Base-by-base conservation (phyloP, 495 filamentous ascomycete genomes). In the Penicillium robsamsonii region DNA sequence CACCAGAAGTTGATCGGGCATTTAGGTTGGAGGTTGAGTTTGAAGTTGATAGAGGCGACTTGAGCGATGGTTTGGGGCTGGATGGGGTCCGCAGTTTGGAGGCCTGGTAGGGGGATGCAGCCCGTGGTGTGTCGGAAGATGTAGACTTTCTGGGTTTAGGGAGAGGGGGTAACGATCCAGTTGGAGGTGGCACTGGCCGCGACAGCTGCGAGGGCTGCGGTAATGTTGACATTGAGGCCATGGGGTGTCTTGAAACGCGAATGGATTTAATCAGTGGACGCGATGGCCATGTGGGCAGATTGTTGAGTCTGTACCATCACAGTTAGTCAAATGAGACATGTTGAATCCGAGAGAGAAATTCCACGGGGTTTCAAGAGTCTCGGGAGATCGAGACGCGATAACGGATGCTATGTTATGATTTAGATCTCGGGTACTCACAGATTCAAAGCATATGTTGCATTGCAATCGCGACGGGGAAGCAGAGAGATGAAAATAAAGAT, bases 61-160 rank as follows among this genome's bases (percentile, higher is more conserved):
- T 76, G 18, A 86, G 75, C 11, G 81, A 68, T 10, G 77, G 81
- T 15, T 75, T 77, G 13, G 84, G 81, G 37, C 78, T 74, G 9
- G 87, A 87, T n/a, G 87, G 86, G 8, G 82, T 76, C 59, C 87
- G 82, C 37, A 88, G 77, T 64, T 78, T 87, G 0, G 86, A 65
- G 17, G 78, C 71, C 53, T 71, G 70, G 44, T 68, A 70, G 57
- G 65, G 76, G 55, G 66, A 75, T 9, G 75, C 55, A 41, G 76
- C 63, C 48, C 76, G 73, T 8, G 73, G 60, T 13, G 76, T 70
- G 53, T 77, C 76, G 37, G 81, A 68, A n/a, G 78, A 70, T 17
- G 83, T 70, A 64, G 79, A 87, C 61, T 84, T 89, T 47, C 88
- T 81, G 10, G 86, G 80, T 71, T 90, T 92, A n/a, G 79, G 86